Percentiles rank a stretch among this genome's conserved stretches.
Evolutionary conservation across 495 filamentous ascomycete genomes (phyloP).

Genomic region (Neurospora pannonica): DNA sequence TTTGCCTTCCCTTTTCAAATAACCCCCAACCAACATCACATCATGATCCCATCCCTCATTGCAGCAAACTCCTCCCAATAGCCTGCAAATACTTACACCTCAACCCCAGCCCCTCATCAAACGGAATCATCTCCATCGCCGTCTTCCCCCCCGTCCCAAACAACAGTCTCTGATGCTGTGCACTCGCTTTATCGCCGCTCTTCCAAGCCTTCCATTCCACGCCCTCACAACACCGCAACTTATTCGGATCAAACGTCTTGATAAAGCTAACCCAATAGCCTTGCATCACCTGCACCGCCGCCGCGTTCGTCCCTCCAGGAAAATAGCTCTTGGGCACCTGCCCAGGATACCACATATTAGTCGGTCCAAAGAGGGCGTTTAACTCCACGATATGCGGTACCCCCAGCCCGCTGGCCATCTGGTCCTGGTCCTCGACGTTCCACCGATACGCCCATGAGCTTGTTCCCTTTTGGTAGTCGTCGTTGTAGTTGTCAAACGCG

Average conservation of each 20-base stretch:
- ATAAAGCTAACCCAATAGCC: slow-evolving; percentile 65
- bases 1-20: neutral
- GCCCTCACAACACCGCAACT: slow-evolving; percentile 11
- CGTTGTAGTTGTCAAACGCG: slow-evolving; percentile 27
- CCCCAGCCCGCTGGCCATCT: slow-evolving; percentile 44
- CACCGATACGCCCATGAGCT: slow-evolving; percentile 56
- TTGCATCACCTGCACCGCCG: slow-evolving; percentile 49
- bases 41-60: neutral
- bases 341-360: slow-evolving; percentile 9
- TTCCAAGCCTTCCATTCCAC: slow-evolving; percentile 22
- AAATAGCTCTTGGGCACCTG: slow-evolving; percentile 44
- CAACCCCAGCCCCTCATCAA: slow-evolving; percentile 32
- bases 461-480: slow-evolving; percentile 3
- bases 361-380: slow-evolving; percentile 49
- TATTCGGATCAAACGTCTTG: slow-evolving; percentile 54
- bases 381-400: slow-evolving; percentile 54
- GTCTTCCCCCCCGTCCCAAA: slow-evolving; percentile 47
- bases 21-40: neutral
- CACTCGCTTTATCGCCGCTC: neutral
- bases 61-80: neutral
- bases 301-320: slow-evolving; percentile 36
- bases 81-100: slow-evolving; percentile 43
- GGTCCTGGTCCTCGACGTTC: slow-evolving; percentile 47
- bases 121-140: slow-evolving; percentile 41
- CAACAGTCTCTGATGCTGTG: slow-evolving; percentile 35